phyloP scores from a whole-genome alignment of 2,329 filamentous ascomycete species.

The Trichoderma brevicompactum region DNA sequence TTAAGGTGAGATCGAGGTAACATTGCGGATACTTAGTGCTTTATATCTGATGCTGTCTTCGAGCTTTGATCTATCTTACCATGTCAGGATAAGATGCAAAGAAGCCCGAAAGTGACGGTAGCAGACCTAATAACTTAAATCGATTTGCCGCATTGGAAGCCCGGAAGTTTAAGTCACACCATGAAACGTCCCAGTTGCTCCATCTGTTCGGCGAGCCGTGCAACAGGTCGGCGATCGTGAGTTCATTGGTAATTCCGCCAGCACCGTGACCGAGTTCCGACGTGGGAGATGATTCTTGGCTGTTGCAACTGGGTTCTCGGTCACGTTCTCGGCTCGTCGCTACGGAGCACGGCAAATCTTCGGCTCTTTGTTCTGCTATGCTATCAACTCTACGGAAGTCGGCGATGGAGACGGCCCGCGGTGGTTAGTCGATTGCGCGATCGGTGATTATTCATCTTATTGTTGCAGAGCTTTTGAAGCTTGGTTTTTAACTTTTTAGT shows the following conservation, averaged over 20 bases:
- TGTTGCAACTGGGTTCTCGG: not conserved
- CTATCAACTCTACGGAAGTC: not conserved
- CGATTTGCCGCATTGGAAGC: slow-evolving; percentile 3
- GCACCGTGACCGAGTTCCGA: slow-evolving; percentile 14
- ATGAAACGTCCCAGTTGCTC: slow-evolving; percentile 1
- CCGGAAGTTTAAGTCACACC: not conserved
- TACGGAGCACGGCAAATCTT: not conserved
- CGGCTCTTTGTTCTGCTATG: not conserved
- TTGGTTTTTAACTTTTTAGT: slow-evolving; percentile 6
- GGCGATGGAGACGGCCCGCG: slow-evolving; percentile 21
- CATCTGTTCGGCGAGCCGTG: slow-evolving; percentile 4
- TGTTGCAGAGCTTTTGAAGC: not conserved
- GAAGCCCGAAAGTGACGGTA: not conserved
- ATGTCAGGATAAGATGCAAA: not conserved
- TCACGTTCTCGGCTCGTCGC: slow-evolving; percentile 20
- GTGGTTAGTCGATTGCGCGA: slow-evolving; percentile 23
- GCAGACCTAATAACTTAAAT: slow-evolving; percentile 2
- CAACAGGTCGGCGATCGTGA: slow-evolving; percentile 2
- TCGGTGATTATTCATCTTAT: slow-evolving; percentile 24
- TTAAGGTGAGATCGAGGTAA: not conserved
- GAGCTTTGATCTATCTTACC: not conserved
- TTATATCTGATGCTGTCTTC: not conserved
- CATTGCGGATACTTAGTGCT: not conserved
- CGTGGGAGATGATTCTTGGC: not conserved
- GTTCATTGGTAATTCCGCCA: not conserved